A percentile compares a stretch with the other conserved stretches of the same genome.
phyloP scores from a whole-genome alignment of 2,329 filamentous ascomycete species.

The Blumeria graminis region DNA sequence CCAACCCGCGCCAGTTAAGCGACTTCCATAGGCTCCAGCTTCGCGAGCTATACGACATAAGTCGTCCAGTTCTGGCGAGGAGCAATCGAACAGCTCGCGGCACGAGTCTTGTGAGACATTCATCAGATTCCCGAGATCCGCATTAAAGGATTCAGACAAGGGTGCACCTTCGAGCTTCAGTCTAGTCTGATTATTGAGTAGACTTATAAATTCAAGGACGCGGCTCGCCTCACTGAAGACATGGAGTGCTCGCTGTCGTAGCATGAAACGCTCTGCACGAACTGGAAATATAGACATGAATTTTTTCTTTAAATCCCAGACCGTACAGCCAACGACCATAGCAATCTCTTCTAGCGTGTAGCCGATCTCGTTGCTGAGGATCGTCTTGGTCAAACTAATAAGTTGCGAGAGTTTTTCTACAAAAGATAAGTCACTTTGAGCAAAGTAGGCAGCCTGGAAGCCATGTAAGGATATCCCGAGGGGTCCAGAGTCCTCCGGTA shows the following conservation, averaged over 20 bases:
- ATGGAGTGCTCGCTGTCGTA: constrained; percentile 70
- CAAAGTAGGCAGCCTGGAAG: constrained; percentile 65
- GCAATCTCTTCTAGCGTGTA: constrained; percentile 79
- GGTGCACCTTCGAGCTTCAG: constrained; percentile 12
- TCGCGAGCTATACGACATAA: constrained; percentile 57
- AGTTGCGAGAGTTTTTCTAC: constrained; percentile 50
- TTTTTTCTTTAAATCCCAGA: constrained; percentile 45
- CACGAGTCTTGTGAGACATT: constrained; percentile 81
- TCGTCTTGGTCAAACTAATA: constrained; percentile 41
- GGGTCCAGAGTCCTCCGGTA: constrained; percentile 59
- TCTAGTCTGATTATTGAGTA: constrained; percentile 31
- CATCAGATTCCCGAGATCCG: constrained; percentile 54
- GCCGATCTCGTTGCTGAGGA: constrained; percentile 54
- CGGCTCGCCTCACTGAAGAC: constrained; percentile 77
- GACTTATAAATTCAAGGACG: constrained; percentile 58
- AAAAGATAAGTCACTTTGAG: constrained; percentile 16
- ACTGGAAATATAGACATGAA: constrained; percentile 82
- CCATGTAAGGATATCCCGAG: constrained; percentile 64
- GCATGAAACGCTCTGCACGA: constrained; percentile 64
- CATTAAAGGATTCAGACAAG: constrained; percentile 36
- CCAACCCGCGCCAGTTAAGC: constrained; percentile 87
- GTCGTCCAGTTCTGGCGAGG: constrained; percentile 74
- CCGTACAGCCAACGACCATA: constrained; percentile 39
- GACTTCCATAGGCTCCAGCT: constrained; percentile 62
- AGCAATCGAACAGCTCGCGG: constrained; percentile 72